Base-by-base conservation (phyloP, 2,329 filamentous ascomycete species). In the Neopestalotiopsis sp. region DNA sequence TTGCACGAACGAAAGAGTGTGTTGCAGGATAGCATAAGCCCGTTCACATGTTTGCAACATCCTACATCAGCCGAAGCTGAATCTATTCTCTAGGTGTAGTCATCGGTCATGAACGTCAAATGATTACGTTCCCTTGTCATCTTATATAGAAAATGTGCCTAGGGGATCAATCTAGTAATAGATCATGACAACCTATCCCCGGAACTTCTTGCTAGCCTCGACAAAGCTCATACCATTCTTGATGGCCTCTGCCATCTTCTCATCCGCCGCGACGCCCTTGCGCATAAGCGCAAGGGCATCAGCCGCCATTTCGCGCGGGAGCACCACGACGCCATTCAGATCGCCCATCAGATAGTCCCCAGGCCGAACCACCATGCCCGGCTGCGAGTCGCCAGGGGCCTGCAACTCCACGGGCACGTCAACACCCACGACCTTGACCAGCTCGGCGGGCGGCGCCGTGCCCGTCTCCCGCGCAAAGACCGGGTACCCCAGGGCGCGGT, bases 281-380 rank as follows among this genome's bases (percentile, higher is more conserved):
- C 69, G 72, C 79, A 84, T 84, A 38, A 84, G 72, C 40, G 79
- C 80, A 34, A 85, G 68, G 4, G 78, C 82, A 72, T 79, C 66
- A 70, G 80, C 80, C 0, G 81, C 82, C 67, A 83, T 70, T 14
- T 77, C 78, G 57, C 69, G 76, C 1, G 83, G 83, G 52, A 84
- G 74, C 10, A 83, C 77, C 1, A 85, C 83, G 1, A 84, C 83
- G 9, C 83, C 83, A 69, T 85, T 84, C n/a, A 82, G 57, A 58
- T 85, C 83, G 0, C 76, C 83, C 9, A 85, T 75, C 4, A 85
- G 65, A 69, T 84, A 85, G 68, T 85, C 83, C 1, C 82, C 83
- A 0, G 83, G 82, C 3, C 77, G 70, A 61, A 85, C 75, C 12
- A 74, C 76, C 70, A 80, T 78, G n/a, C 81, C 78, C 59, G 32